Evolutionary conservation across 2,329 filamentous ascomycete genomes (phyloP).

Genomic region (Keithomyces neogunnii): DNA sequence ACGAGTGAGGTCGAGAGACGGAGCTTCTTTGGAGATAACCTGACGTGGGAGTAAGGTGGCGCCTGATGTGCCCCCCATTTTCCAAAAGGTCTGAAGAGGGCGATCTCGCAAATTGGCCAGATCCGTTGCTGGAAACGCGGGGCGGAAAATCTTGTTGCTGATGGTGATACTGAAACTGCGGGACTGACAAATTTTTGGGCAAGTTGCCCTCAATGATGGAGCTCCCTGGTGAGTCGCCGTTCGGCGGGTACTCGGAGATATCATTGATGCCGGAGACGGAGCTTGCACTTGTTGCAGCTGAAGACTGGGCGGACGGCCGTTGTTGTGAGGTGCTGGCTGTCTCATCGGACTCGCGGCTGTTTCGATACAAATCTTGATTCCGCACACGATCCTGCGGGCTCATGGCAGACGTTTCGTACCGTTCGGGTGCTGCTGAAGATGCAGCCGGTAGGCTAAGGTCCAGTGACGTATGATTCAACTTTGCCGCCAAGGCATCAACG

Average conservation of each 20-base stretch:
- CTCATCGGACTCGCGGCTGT: slow-evolving; percentile 45
- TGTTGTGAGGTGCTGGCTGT: slow-evolving; percentile 41
- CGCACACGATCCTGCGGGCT: slow-evolving; percentile 22
- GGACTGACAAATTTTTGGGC: slow-evolving; percentile 36
- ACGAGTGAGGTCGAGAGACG: slow-evolving; percentile 62
- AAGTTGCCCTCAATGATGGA: slow-evolving; percentile 39
- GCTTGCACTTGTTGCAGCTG: slow-evolving; percentile 47
- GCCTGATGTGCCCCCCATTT: slow-evolving; percentile 41
- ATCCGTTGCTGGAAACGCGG: slow-evolving; percentile 33
- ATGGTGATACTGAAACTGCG: slow-evolving; percentile 56
- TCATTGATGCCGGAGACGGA: slow-evolving; percentile 45
- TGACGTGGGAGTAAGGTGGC: slow-evolving; percentile 54
- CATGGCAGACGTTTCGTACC: slow-evolving; percentile 23
- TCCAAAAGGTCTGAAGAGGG: slow-evolving; percentile 46
- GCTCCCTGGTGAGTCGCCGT: slow-evolving; percentile 39
- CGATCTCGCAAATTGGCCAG: slow-evolving; percentile 20
- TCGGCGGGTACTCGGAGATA: slow-evolving; percentile 32
- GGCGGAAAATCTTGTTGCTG: slow-evolving; percentile 37
- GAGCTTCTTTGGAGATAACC: slow-evolving; percentile 47
- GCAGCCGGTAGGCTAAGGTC: slow-evolving; percentile 9
- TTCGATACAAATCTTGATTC: slow-evolving; percentile 31
- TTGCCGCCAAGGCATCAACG: slow-evolving; percentile 7
- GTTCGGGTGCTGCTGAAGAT: slow-evolving; percentile 11
- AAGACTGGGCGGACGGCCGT: slow-evolving; percentile 41
- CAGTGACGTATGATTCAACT: slow-evolving; percentile 9